Percentiles rank a stretch among this genome's conserved stretches.
Conservation (phyloP, 805 yeast species). For the Wickerhamiella shivajii region DNA sequence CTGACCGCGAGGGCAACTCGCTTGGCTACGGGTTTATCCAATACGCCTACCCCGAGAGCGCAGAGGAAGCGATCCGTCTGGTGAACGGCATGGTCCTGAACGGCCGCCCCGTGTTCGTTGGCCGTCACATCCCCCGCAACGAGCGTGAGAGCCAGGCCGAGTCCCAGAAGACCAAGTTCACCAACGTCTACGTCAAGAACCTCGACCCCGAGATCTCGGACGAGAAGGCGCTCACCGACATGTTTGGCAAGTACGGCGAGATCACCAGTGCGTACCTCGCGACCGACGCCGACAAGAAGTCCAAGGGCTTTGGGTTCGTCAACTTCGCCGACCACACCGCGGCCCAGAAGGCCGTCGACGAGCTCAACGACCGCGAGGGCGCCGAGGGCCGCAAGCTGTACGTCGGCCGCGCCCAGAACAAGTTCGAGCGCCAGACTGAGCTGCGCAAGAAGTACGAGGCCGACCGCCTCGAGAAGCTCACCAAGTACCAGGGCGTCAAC, state of each 20-base stretch:
- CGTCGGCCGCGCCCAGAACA: constrained; percentile 99
- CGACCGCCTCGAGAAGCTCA: constrained; percentile 76
- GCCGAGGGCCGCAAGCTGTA: constrained; percentile 58
- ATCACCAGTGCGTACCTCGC: constrained; percentile 75
- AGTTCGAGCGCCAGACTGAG: constrained; percentile 92
- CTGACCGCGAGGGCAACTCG: constrained; percentile 80
- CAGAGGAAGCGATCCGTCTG: constrained; percentile 86
- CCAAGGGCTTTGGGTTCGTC: constrained; percentile 92
- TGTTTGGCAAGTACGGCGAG: constrained; percentile 61
- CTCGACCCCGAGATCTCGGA: constrained; percentile 54
- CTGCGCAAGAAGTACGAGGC: constrained; percentile 90
- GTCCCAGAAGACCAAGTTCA: constrained; percentile 81
- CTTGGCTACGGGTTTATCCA: constrained; percentile 97
- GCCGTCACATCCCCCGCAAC: constrained; percentile 79
- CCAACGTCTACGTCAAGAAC: constrained; percentile 93
- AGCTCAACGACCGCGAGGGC: constrained; percentile 73
- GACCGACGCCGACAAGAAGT: constrained; percentile 71
- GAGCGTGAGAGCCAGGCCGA: constrained; percentile 91
- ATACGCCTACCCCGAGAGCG: constrained; percentile 85
- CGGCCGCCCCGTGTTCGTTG: constrained; percentile 91
- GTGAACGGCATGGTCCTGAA: constrained; percentile 97
- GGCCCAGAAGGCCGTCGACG: constrained; percentile 86
- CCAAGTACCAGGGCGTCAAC: constrained; percentile 95
- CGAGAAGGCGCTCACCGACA: constrained; percentile 42
- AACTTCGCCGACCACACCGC: constrained; percentile 77